These are phyloP conservation scores for Talaromyces albobiverticillius DNA, from an alignment of 2,329 filamentous ascomycete genomes.

Conservation along the genomic window DNA sequence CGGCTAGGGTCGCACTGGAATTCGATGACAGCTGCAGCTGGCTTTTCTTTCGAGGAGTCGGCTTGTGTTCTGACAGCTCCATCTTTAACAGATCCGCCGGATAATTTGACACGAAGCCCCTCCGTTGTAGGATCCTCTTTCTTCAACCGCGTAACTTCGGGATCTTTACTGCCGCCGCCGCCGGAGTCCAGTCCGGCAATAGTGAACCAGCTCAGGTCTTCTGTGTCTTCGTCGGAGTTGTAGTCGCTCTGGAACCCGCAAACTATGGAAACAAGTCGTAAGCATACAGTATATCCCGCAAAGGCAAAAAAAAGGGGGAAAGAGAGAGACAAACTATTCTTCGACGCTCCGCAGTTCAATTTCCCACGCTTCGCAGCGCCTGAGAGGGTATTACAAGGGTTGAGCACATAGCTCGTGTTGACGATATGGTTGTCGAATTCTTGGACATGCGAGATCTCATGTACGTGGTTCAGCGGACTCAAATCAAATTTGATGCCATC, in stretches of 20 bases:
- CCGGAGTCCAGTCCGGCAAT: slow-evolving; percentile 69
- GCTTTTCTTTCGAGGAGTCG: slow-evolving; percentile 62
- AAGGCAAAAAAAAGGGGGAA: not conserved
- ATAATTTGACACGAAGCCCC: slow-evolving; percentile 68
- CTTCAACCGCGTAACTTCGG: slow-evolving; percentile 64
- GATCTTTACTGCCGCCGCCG: slow-evolving; percentile 51
- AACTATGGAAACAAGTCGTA: slow-evolving; percentile 48
- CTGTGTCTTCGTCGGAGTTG: slow-evolving; percentile 32
- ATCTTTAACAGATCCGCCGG: slow-evolving; percentile 50
- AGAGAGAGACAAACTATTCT: slow-evolving; percentile 29
- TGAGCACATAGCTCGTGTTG: slow-evolving; percentile 37
- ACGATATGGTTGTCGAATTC: slow-evolving; percentile 24
- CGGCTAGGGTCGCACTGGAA: slow-evolving; percentile 74
- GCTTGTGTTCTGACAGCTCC: not conserved
- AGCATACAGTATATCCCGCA: not conserved
- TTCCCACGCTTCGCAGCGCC: slow-evolving; percentile 24
- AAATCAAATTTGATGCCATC: slow-evolving; percentile 40
- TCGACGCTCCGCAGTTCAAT: slow-evolving; percentile 31
- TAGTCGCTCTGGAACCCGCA: slow-evolving; percentile 69
- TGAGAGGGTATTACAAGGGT: slow-evolving; percentile 33
- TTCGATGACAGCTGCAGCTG: slow-evolving; percentile 66
- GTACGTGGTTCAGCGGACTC: slow-evolving; percentile 36
- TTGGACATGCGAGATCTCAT: slow-evolving; percentile 32
- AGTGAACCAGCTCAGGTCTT: slow-evolving; percentile 56
- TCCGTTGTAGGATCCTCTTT: slow-evolving; percentile 65